Base-by-base conservation (phyloP, 164 flowering plant species). In the Aristolochia contorta region DNA sequence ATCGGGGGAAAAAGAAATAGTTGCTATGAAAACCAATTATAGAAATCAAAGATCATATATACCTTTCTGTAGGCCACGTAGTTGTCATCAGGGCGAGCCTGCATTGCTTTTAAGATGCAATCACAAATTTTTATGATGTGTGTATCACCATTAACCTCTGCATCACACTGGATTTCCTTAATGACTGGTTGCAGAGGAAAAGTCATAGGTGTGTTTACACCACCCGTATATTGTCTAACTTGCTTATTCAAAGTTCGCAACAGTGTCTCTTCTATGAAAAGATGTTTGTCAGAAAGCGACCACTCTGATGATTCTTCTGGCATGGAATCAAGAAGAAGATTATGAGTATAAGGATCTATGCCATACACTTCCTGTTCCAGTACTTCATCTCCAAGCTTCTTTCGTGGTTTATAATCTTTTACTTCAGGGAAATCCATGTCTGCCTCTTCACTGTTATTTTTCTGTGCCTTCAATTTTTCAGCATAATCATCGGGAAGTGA, bases 31-130 rank as follows among this genome's bases (percentile, higher is more conserved):
- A 45, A 55, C 19, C 20, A 32, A 58, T 24, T 2, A 30, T 8
- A 22, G 12, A 37, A 37, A 37, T 49, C 9, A 49, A 5, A 10
- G 20, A 49, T 19, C 3, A 33, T 56, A 25, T 23, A 61, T 71
- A 90, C 99, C 96, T 94, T 94, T 76, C 99, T 77, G 69, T 94
- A 94, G 63, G 96, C 86, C 64, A 94, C 97, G 77, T 94, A 94
- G 43, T 80, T 85, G 78, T 94, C 99, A 68, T 86, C 96, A 27
- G 86, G 84, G 53, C 99, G 96, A 67, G 65, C 75, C 37, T 74
- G 75, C 23, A 91, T 87, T 50, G 96, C 89, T 70, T 79, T 85
- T 51, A 86, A 67, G 48, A 94, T 77, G 63, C 72, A 74, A 65
- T 79, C 82, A 63, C 96, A 88, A 74, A 88, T 69, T 65, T 66